Evolutionary conservation across 345 rosid genomes (phyloP).

Genomic region (Salix arbutifolia): DNA sequence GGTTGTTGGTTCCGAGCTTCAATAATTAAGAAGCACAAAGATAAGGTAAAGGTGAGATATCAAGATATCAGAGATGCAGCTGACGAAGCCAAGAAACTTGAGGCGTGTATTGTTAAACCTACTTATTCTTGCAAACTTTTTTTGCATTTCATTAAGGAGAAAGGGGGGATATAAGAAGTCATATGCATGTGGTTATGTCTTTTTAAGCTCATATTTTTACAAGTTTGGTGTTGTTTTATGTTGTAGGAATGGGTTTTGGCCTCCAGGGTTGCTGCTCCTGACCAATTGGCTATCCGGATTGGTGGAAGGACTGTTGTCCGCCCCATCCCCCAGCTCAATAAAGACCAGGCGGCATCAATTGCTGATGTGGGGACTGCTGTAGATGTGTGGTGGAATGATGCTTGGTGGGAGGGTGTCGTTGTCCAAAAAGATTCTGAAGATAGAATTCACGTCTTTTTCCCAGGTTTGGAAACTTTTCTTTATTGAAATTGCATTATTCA

Average conservation of each 20-base stretch:
- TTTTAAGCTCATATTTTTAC: not conserved
- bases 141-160: not conserved
- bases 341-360: slow-evolving; percentile 17
- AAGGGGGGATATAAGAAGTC: not conserved
- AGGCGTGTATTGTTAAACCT: slow-evolving; percentile 33
- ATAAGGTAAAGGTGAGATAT: slow-evolving; percentile 78
- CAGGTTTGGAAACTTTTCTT: slow-evolving; percentile 47
- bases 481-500: not conserved
- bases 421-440: slow-evolving; percentile 46
- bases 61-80: slow-evolving; percentile 59
- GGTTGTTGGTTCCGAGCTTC: slow-evolving; percentile 83
- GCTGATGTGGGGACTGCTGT: slow-evolving; percentile 56
- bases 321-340: slow-evolving; percentile 27
- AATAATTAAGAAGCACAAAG: slow-evolving; percentile 53
- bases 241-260: slow-evolving; percentile 76
- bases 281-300: slow-evolving; percentile 45
- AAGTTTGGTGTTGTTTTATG: not conserved
- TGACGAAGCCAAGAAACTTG: slow-evolving; percentile 60
- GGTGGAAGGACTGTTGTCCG: slow-evolving; percentile 54
- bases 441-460: slow-evolving; percentile 53
- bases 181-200: not conserved
- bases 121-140: not conserved
- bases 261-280: slow-evolving; percentile 48
- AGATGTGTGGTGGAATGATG: slow-evolving; percentile 84
- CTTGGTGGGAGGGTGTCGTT: slow-evolving; percentile 91